Percentiles rank a stretch among this genome's conserved stretches.
These are phyloP conservation scores for Trichoderma sp. DNA, from an alignment of 2,329 filamentous ascomycete species.

Conservation along the genomic window DNA sequence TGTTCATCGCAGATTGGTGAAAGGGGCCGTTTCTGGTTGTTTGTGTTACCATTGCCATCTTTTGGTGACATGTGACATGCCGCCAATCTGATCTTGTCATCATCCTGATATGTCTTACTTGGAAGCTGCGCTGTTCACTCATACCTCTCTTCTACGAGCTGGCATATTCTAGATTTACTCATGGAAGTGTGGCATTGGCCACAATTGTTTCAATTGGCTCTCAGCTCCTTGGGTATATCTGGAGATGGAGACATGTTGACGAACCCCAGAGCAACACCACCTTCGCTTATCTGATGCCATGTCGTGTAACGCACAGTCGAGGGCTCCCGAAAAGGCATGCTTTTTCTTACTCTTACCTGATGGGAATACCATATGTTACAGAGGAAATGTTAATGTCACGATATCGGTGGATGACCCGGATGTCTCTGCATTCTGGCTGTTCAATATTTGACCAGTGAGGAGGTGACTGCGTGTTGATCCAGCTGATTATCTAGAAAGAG, in stretches of 20 bases:
- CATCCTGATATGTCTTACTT: slow-evolving; percentile 26
- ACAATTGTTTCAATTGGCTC: not conserved
- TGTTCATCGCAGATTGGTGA: slow-evolving; percentile 25
- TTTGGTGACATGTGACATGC: slow-evolving; percentile 23
- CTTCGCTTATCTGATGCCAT: slow-evolving; percentile 55
- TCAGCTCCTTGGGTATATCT: not conserved
- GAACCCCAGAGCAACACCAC: not conserved
- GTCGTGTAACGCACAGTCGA: slow-evolving; percentile 61
- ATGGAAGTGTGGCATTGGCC: not conserved
- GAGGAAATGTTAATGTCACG: slow-evolving; percentile 52
- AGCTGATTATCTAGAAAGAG: slow-evolving; percentile 59
- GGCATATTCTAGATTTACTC: not conserved
- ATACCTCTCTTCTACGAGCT: not conserved
- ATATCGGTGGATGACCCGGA: slow-evolving; percentile 44
- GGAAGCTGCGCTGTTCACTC: slow-evolving; percentile 16
- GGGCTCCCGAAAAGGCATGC: slow-evolving; percentile 65
- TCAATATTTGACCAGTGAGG: slow-evolving; percentile 31
- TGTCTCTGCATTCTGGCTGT: slow-evolving; percentile 22
- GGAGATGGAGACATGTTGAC: not conserved
- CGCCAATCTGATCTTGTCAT: slow-evolving; percentile 27
- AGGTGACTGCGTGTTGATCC: slow-evolving; percentile 60
- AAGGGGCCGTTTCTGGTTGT: not conserved
- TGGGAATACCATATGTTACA: slow-evolving; percentile 64
- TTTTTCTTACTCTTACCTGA: slow-evolving; percentile 68
- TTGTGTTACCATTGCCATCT: not conserved